Conservation (phyloP, 257 asterid genomes). For the Rubia yunnanensis region DNA sequence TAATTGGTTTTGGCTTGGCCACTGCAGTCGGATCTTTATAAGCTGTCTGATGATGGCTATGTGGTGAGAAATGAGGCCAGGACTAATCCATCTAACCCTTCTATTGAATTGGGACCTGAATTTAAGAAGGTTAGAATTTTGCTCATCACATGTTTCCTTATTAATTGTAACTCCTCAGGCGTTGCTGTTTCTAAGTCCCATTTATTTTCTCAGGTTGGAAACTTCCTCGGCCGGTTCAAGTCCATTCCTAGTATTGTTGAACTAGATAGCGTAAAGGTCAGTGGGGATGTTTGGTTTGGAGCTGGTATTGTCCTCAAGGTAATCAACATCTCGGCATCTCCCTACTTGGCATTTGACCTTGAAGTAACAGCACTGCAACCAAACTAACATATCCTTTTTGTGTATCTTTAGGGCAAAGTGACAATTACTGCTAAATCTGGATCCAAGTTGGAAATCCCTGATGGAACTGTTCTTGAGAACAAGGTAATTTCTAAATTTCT, state of each 20-base stretch:
- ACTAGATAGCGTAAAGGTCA: slow-evolving; percentile 82
- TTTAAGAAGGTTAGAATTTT: slow-evolving; percentile 72
- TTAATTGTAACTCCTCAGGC: slow-evolving; percentile 1
- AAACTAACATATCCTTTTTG: background rate
- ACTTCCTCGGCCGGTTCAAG: slow-evolving; percentile 78
- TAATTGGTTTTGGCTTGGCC: slow-evolving; percentile 8
- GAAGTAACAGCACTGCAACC: background rate
- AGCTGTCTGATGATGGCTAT: slow-evolving; percentile 73
- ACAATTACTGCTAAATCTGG: slow-evolving; percentile 65
- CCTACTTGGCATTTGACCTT: background rate
- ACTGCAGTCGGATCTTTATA: slow-evolving; percentile 91
- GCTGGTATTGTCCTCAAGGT: slow-evolving; percentile 74
- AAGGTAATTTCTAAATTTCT: slow-evolving; percentile 40
- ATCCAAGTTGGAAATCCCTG: slow-evolving; percentile 77
- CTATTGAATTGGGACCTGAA: slow-evolving; percentile 94
- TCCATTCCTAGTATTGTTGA: slow-evolving; percentile 92
- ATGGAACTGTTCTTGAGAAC: slow-evolving; percentile 57
- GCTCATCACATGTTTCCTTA: background rate
- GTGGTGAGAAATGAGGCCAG: slow-evolving; percentile 79
- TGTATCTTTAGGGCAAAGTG: slow-evolving; percentile 61
- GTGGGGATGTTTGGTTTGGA: slow-evolving; percentile 91
- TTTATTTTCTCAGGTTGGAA: slow-evolving; percentile 44
- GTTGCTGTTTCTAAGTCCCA: background rate
- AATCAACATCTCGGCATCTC: slow-evolving; percentile 5
- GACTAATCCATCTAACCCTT: slow-evolving; percentile 72